Evolutionary conservation across 2,329 filamentous ascomycete species (phyloP), one percentile per base, ranked within the genome.

Genomic region (Aureobasidium namibiae): DNA sequence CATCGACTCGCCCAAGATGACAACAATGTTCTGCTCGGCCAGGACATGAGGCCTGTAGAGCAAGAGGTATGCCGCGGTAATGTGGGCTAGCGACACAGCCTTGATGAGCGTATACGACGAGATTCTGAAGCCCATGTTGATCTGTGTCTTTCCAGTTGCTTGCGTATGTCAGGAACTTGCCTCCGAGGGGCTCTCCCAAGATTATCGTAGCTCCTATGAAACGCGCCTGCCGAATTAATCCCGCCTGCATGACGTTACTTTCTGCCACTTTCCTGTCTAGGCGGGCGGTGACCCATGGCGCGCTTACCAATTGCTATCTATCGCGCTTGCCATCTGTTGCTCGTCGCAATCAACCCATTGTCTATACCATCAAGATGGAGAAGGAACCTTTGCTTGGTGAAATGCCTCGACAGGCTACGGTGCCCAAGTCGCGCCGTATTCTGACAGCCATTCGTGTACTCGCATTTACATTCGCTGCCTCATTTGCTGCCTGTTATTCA

Each of bases 1-100:
- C 84, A 95, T 89, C 56, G 89, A 84, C 73, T 95, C 88, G 58
- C 90, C 90, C 26, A 96, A 76, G 31, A 96, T 81, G 65, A 84
- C 89, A 49, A 96, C 89, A 23, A 95, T 73, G 56, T 87, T 85
- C 68, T 95, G 90, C 69, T 92, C 87, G 50, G 88, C 84, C 67
- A 96, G 80, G 44, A 82, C 79, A 62, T 77, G 75, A 6, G 92
- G 92, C 61, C 81, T 85, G 42, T 83, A 87, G 67, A 95, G 80
- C 75, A 96, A 87, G 77, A 94, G 90, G 74, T 87, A 91, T 67
- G 86, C 90, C 50, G 94, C 78, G 6, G 89, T 89, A 64, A 96
- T 74, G 75, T 96, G 89, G 77, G 94, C 90, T 70, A 95, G 82
- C 66, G 88, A 88, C 66, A 96, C 77, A 56, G 85, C 86, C 66